These are phyloP conservation scores for Acanthamoeba castellanii DNA, from an alignment of 208 protist genomes.

Conservation along the genomic window DNA sequence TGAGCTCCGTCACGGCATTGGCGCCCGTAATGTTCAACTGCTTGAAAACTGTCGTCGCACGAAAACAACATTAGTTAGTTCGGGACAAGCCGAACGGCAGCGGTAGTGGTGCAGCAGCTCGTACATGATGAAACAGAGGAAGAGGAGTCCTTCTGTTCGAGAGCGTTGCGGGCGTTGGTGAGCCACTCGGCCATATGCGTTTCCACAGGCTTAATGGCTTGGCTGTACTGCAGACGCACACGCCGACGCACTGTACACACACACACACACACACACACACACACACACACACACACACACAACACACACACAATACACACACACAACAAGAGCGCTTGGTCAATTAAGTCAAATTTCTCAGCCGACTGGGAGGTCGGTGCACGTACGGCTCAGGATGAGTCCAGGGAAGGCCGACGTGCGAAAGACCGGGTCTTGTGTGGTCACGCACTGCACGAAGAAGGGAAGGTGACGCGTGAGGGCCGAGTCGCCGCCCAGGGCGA, in stretches of 20 bases:
- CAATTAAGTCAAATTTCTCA: no score
- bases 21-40: constrained; percentile 62
- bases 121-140: constrained; percentile 32
- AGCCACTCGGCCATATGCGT: constrained; percentile 78
- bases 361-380: no score
- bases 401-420: neutral
- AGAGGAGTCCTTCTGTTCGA: constrained; percentile 73
- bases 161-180: constrained; percentile 76
- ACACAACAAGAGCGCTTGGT: no score
- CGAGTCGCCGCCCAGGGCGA: constrained; percentile 18
- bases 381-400: neutral
- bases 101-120: neutral
- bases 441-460: constrained; percentile 45
- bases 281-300: no score
- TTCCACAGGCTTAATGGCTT: constrained; percentile 77
- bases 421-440: constrained; percentile 5
- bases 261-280: neutral
- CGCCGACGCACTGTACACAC: neutral
- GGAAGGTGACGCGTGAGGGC: constrained; percentile 15
- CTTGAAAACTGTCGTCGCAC: constrained; percentile 1
- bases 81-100: no score
- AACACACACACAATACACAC: no score
- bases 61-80: no score
- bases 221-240: constrained; percentile 16
- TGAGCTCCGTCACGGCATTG: constrained; percentile 78